A percentile compares a stretch with the other conserved stretches of the same genome.
phyloP scores from a whole-genome alignment of 805 yeast species.

The Cyberlindnera galapagoensis region DNA sequence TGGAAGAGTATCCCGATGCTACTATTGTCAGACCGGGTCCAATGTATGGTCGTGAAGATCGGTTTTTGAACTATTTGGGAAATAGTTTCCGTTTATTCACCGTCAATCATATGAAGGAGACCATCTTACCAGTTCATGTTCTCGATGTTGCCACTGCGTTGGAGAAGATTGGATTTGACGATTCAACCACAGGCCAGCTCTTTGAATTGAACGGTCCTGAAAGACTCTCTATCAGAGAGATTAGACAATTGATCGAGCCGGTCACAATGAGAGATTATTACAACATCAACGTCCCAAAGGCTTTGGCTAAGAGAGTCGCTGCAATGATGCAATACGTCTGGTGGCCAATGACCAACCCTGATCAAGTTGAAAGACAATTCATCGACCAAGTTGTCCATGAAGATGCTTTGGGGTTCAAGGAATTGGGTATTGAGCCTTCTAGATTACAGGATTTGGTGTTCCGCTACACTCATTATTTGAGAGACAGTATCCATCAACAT shows the following conservation, averaged over 20 bases:
- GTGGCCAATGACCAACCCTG: slow-evolving; percentile 52
- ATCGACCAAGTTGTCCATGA: slow-evolving; percentile 60
- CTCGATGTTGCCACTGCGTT: slow-evolving; percentile 73
- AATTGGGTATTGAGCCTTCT: slow-evolving; percentile 61
- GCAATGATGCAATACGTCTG: slow-evolving; percentile 33
- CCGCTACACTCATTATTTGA: slow-evolving; percentile 34
- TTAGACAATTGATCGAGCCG: slow-evolving; percentile 65
- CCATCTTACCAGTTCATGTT: slow-evolving; percentile 66
- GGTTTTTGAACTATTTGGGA: slow-evolving; percentile 56
- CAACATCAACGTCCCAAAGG: slow-evolving; percentile 33
- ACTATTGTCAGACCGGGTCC: slow-evolving; percentile 85
- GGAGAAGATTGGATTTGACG: slow-evolving; percentile 75
- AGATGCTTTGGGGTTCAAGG: slow-evolving; percentile 55
- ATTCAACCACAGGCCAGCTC: slow-evolving; percentile 68
- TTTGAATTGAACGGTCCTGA: slow-evolving; percentile 75
- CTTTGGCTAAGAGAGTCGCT: slow-evolving; percentile 29
- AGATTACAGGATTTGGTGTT: slow-evolving; percentile 44
- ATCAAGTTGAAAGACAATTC: slow-evolving; percentile 67
- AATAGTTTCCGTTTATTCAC: slow-evolving; percentile 54
- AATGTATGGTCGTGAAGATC: slow-evolving; percentile 69
- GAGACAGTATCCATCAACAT: slow-evolving; percentile 28
- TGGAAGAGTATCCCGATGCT: slow-evolving; percentile 61
- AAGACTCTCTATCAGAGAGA: slow-evolving; percentile 50
- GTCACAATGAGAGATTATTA: slow-evolving; percentile 40
- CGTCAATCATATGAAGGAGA: slow-evolving; percentile 57